Evolutionary conservation across 1,284 basidiomycete species (phyloP), one percentile per base, ranked within the genome.

Genomic region (Trametes sp.): DNA sequence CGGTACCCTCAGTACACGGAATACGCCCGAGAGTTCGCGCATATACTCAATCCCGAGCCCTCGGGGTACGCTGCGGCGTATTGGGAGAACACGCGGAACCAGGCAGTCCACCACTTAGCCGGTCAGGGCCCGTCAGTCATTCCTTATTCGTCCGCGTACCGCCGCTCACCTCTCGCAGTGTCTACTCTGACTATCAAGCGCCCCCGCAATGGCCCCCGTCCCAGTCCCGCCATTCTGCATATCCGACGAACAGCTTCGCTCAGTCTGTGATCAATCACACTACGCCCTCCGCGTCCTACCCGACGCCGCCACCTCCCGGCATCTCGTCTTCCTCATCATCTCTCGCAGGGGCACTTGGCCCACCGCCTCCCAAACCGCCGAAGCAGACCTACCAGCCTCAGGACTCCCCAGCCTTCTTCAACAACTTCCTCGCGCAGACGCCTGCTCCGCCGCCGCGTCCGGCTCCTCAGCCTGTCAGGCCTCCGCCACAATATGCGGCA

Each of bases 301-400:
- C 88, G 2, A 88, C 89, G 1, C 87, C 87, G 19, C 87, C 88
- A 8, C 89, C 87, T 14, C 87, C 86, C 2, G 81, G 82, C 13
- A 84, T 88, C 29, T 82, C 77, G 38, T 78, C 79, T n/a, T 85
- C 88, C 0, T 88, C 88, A 1, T 90, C 90, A 16, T 91, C 90
- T 11, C 82, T 92, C 57, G 89, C 90, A 1, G 81, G 81, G 72
- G 90, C 90, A 8, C 81, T 92, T n/a, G 88, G 86, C 11, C 78
- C 80, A 28, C 82, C 84, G 0, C 71, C 68, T 29, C 75, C 76
- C 19, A 75, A 70, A 28, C 73, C 76, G 4, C 57, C 68, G 4
- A 73, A 70, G 24, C 73, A 75, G 35, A 51, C 54, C 14, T 83
- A 83, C 66, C 75, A 78, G n/a, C 80, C 87, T 7, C 79, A 84